Evolutionary conservation across 2,329 filamentous ascomycete species (phyloP).

Genomic region (Xylariaceae sp.): DNA sequence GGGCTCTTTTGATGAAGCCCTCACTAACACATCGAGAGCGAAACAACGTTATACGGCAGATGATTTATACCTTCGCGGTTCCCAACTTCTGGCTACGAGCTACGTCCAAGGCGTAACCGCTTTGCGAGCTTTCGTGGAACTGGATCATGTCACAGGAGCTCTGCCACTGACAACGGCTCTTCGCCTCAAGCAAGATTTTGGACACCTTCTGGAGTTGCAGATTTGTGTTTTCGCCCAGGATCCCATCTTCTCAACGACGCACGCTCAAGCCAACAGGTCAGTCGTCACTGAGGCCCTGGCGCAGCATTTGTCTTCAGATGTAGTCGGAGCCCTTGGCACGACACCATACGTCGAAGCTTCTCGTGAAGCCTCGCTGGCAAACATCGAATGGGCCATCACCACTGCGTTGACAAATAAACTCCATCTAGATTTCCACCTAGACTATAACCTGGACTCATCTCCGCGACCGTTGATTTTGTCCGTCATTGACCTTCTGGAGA

Average conservation of each 20-base stretch:
- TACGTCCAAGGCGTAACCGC: slow-evolving; percentile 63
- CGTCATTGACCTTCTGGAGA: slow-evolving; percentile 50
- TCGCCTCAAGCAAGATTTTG: slow-evolving; percentile 53
- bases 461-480: slow-evolving; percentile 50
- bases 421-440: slow-evolving; percentile 69
- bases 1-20: slow-evolving; percentile 65
- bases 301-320: slow-evolving; percentile 20
- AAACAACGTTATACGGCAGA: slow-evolving; percentile 60
- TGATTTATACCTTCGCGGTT: slow-evolving; percentile 63
- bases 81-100: slow-evolving; percentile 64
- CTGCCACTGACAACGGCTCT: slow-evolving; percentile 50
- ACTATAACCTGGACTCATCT: slow-evolving; percentile 60
- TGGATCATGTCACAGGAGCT: slow-evolving; percentile 58
- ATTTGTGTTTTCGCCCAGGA: slow-evolving; percentile 71
- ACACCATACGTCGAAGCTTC: slow-evolving; percentile 68
- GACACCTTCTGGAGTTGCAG: slow-evolving; percentile 56
- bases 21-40: slow-evolving; percentile 49
- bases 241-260: slow-evolving; percentile 57
- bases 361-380: slow-evolving; percentile 46
- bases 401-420: slow-evolving; percentile 48
- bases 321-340: slow-evolving; percentile 61
- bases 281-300: slow-evolving; percentile 39
- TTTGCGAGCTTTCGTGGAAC: slow-evolving; percentile 69
- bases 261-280: slow-evolving; percentile 49
- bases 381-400: slow-evolving; percentile 62